Evolutionary conservation across 768 basidiomycete genomes (phyloP).

Genomic region (Boletus huronensis): DNA sequence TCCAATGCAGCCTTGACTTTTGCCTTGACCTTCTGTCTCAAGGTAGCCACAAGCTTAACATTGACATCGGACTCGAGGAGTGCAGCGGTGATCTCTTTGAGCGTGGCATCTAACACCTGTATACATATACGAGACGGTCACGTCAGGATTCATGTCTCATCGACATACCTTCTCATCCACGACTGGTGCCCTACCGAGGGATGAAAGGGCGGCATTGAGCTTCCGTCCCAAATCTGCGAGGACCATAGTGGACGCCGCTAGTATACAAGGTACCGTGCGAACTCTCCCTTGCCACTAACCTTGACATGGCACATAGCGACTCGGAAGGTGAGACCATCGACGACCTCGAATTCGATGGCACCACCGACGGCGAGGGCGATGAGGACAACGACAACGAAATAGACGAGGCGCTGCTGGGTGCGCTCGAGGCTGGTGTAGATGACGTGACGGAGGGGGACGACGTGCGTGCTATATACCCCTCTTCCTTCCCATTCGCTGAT

Average conservation of each 20-base stretch:
- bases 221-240: conserved; percentile 91
- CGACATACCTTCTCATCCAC: conserved; percentile 84
- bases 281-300: conserved; percentile 5
- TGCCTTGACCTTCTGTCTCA: conserved; percentile 85
- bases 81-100: conserved; percentile 94
- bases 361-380: conserved; percentile 44
- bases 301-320: conserved; percentile 50
- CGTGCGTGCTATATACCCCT: conserved; percentile 39
- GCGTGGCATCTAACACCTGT: conserved; percentile 87
- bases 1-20: conserved; percentile 85
- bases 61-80: conserved; percentile 97
- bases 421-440: conserved; percentile 51
- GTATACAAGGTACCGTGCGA: conserved; percentile 27
- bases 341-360: conserved; percentile 52
- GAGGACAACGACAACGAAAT: conserved; percentile 47
- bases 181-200: conserved; percentile 79
- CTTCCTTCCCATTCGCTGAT: conserved; percentile 1
- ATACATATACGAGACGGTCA: conserved; percentile 3
- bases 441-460: conserved; percentile 71
- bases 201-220: conserved; percentile 90
- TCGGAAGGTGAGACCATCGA: conserved; percentile 64
- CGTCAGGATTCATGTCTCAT: neutral
- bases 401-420: conserved; percentile 61
- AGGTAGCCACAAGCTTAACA: conserved; percentile 86
- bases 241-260: conserved; percentile 62